phyloP scores from a whole-genome alignment of 306 rosid species.

The Prunus armeniaca region DNA sequence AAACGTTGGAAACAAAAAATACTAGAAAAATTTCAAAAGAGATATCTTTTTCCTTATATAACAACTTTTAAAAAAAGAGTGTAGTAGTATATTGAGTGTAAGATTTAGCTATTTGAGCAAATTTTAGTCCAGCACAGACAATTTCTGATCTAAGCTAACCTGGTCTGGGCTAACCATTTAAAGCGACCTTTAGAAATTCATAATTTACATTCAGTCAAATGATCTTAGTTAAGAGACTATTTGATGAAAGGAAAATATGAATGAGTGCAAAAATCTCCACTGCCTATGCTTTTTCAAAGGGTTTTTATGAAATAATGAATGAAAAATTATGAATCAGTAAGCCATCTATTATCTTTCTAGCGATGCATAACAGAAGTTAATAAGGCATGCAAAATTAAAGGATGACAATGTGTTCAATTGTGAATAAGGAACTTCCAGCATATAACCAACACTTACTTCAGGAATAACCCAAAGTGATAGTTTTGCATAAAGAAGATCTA shows the following conservation, averaged over 20 bases:
- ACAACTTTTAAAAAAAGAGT: not conserved
- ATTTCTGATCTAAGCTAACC: not conserved
- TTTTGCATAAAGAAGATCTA: conserved; percentile 94
- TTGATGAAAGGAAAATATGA: not conserved
- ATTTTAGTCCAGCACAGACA: not conserved
- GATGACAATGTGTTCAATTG: not conserved
- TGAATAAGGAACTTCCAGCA: not conserved
- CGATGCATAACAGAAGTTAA: not conserved
- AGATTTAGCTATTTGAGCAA: not conserved
- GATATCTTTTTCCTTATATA: not conserved
- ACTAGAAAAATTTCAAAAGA: not conserved
- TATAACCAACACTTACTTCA: conserved; percentile 57
- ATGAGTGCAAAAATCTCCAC: not conserved
- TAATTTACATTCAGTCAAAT: not conserved
- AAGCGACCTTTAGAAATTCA: not conserved
- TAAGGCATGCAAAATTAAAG: not conserved
- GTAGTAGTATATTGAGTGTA: not conserved
- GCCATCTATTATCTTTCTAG: not conserved
- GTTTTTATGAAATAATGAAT: not conserved
- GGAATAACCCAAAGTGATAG: conserved; percentile 88
- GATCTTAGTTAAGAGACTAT: not conserved
- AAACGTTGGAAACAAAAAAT: not conserved
- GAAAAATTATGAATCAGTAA: not conserved
- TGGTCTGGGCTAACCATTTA: not conserved
- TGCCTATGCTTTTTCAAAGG: not conserved